These are phyloP conservation scores for Kwoniella shandongensis DNA, from an alignment of 768 basidiomycete species.

Conservation along the genomic window DNA sequence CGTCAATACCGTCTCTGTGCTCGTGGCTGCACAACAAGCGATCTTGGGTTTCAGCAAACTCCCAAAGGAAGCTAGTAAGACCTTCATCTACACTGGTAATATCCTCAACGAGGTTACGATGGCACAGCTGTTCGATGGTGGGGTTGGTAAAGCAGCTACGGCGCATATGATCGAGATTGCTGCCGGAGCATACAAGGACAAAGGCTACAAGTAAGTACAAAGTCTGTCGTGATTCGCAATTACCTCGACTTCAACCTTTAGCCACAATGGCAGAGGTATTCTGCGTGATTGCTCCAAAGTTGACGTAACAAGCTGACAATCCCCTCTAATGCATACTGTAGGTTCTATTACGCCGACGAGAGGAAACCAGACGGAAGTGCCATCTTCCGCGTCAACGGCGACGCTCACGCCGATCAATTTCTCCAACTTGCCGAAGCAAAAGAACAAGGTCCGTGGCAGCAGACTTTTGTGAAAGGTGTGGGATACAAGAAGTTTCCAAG, in stretches of 20 bases:
- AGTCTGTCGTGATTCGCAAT: no score
- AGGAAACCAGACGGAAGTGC: constrained; percentile 19
- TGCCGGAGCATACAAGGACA: constrained; percentile 16
- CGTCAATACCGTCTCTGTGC: constrained; percentile 17
- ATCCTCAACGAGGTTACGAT: constrained; percentile 15
- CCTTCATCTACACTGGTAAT: constrained; percentile 31
- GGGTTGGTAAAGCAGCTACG: constrained; percentile 15
- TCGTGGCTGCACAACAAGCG: constrained; percentile 26
- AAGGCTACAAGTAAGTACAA: constrained; percentile 23
- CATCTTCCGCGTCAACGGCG: constrained; percentile 17
- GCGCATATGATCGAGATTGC: constrained; percentile 24
- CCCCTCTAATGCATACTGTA: constrained; percentile 1
- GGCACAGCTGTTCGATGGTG: constrained; percentile 8
- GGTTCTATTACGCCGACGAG: constrained; percentile 32
- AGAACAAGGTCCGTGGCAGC: constrained; percentile 17
- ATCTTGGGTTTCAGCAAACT: constrained; percentile 17
- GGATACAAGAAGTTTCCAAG: constrained; percentile 23
- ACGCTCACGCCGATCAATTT: constrained; percentile 21
- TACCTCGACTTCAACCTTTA: no score
- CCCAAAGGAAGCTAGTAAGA: constrained; percentile 4
- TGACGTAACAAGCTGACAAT: no score
- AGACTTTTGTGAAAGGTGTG: constrained; percentile 26
- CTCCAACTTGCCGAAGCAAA: constrained; percentile 9
- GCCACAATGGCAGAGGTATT: background rate
- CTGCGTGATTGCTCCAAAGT: no score